phyloP scores from a whole-genome alignment of 2,329 filamentous ascomycete species.

The Tolypocladium nubicola region DNA sequence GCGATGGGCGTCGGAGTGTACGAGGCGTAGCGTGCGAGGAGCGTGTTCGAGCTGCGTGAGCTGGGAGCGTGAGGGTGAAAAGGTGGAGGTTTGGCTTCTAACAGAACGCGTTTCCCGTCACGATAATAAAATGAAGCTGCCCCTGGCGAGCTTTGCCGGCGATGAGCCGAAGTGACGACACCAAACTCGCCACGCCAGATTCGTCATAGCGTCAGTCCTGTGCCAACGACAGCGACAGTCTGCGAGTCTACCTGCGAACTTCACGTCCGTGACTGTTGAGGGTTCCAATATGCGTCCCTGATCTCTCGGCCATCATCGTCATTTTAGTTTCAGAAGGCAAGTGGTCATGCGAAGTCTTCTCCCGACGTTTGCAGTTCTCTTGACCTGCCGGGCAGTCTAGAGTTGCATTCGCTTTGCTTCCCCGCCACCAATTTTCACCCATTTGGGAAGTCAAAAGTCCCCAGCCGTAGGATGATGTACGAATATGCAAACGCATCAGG shows the following conservation, averaged over 20 bases:
- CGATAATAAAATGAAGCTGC: not conserved
- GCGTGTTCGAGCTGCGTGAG: conserved; percentile 1
- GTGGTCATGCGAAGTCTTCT: not conserved
- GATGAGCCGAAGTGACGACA: not conserved
- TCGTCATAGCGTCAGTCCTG: not conserved
- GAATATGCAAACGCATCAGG: not conserved
- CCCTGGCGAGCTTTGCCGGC: not conserved
- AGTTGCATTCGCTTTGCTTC: not conserved
- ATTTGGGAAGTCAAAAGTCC: not conserved
- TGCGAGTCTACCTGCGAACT: too few species aligned
- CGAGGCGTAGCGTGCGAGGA: not conserved
- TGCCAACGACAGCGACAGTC: too few species aligned
- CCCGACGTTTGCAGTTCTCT: not conserved
- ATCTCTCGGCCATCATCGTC: too few species aligned
- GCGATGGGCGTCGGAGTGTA: not conserved
- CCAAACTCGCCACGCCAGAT: not conserved
- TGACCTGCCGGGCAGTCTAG: not conserved
- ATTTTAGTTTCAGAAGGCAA: too few species aligned
- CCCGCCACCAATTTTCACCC: not conserved
- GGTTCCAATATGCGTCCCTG: too few species aligned
- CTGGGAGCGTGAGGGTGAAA: conserved; percentile 5
- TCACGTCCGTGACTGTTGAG: too few species aligned
- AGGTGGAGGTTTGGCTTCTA: not conserved
- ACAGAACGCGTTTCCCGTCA: not conserved
- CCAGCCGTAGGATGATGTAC: not conserved